These are phyloP conservation scores for Pseudogymnoascus sp. DNA, from an alignment of 2,329 filamentous ascomycete species.

Conservation along the genomic window DNA sequence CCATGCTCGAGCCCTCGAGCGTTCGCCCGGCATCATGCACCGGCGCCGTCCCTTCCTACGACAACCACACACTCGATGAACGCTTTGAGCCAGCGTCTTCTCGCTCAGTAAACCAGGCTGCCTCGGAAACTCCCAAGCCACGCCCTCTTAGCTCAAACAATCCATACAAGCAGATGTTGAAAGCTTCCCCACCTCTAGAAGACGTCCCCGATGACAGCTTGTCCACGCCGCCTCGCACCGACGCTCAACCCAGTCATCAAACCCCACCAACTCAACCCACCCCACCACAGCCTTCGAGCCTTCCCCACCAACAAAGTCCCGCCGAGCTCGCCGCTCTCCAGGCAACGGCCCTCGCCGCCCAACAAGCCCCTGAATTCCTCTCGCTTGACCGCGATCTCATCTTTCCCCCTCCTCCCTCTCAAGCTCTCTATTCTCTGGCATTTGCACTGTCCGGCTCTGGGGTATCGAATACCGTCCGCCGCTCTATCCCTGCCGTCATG, in stretches of 20 bases:
- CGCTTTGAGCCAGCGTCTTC: neutral
- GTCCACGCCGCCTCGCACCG: neutral
- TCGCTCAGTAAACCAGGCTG: neutral
- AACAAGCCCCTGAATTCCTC: neutral
- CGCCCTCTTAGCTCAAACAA: constrained; percentile 2
- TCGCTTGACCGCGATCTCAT: constrained; percentile 8
- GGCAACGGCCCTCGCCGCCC: neutral
- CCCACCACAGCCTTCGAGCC: neutral
- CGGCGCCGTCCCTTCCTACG: neutral
- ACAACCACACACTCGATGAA: neutral
- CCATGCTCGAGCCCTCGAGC: neutral
- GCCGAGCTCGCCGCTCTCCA: neutral
- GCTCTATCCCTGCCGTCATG: neutral
- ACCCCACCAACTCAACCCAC: neutral
- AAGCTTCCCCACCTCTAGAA: neutral
- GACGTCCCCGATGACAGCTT: neutral
- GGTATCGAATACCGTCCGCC: neutral
- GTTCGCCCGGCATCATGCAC: neutral
- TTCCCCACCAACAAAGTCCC: neutral
- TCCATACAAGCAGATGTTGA: neutral
- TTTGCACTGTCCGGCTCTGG: neutral
- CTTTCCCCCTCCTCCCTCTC: neutral
- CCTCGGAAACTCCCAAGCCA: neutral
- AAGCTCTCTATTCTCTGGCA: constrained; percentile 3
- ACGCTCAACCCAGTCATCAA: neutral